Percentiles rank a stretch among this genome's conserved stretches.
These are phyloP conservation scores for Xylaria acuta DNA, from an alignment of 495 filamentous ascomycete species.

Conservation along the genomic window DNA sequence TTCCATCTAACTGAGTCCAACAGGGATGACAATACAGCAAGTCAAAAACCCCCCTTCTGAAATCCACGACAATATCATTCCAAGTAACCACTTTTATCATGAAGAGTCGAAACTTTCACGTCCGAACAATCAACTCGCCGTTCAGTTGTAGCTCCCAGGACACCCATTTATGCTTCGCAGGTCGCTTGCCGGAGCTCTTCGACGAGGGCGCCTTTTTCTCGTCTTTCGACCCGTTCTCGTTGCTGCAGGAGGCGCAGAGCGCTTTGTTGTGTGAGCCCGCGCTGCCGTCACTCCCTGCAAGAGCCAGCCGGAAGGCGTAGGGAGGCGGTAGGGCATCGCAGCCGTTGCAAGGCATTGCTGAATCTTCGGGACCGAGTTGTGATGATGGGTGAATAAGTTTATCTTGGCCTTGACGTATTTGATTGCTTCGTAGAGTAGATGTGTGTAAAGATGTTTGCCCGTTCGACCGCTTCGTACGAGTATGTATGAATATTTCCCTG, in stretches of 20 bases:
- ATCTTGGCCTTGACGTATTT: no score
- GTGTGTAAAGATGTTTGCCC: background rate
- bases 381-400: background rate
- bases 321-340: slow-evolving; percentile 26
- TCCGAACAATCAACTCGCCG: slow-evolving; percentile 18
- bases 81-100: background rate
- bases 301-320: slow-evolving; percentile 20
- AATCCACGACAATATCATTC: background rate
- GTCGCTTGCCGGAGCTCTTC: slow-evolving; percentile 10
- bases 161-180: slow-evolving; percentile 22
- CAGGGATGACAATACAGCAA: background rate
- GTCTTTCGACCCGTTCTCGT: background rate
- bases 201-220: background rate
- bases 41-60: background rate
- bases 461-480: background rate
- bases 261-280: slow-evolving; percentile 16
- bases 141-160: slow-evolving; percentile 26
- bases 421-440: no score
- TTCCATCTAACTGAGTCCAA: no score
- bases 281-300: slow-evolving; percentile 9
- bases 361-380: background rate
- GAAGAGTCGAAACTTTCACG: background rate
- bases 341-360: slow-evolving; percentile 19
- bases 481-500: background rate
- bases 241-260: slow-evolving; percentile 14